Base-by-base conservation (phyloP, 2,329 filamentous ascomycete species). In the Ophiostoma tasmaniense region DNA sequence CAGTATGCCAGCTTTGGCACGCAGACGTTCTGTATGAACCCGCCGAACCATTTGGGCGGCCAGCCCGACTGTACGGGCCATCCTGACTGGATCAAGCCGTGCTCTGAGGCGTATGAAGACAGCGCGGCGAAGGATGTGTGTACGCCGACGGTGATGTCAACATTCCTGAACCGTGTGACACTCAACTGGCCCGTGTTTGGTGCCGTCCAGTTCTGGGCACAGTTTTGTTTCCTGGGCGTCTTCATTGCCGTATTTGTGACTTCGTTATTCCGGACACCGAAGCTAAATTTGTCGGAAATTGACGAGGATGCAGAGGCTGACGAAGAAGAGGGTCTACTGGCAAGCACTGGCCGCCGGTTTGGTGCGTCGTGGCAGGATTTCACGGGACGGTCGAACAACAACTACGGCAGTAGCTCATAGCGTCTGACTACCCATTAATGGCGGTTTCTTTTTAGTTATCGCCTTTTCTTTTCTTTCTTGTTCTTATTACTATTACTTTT, bases 181-280 rank as follows among this genome's bases (percentile, higher is more conserved):
- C 86, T 97, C 75, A 97, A 96, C 76, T 99, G 95, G 84, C 93
- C 95, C 6, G 92, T 97, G 76, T 96, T 99, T 75, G 95, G 95
- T 13, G 88, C 90, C 13, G 81, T 98, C n/a, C 86, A 92, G 73
- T 99, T 98, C 78, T 99, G 93, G 93, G 91, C 93, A 0, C 95
- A 99, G 75, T 98, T 97, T 76, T 90, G 85, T 14, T 98, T 99
- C 80, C 80, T 99, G 61, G 90, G 79, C 42, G 83, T 97, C 25
- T 97, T 96, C 78, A 78, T 97, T 11, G 80, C 97, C 68, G 89
- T 96, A 14, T 91, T 97, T 74, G 70, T 92, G 28, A 90, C 91
- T 0, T 87, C 90, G 2, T 80, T 97, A 0, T 89, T 98, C 83
- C 88, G 90, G 59, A 88, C 92, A 1, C 93, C 94, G 0, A 89